phyloP scores from a whole-genome alignment of 495 filamentous ascomycete species.

The Daldinia vernicosa region DNA sequence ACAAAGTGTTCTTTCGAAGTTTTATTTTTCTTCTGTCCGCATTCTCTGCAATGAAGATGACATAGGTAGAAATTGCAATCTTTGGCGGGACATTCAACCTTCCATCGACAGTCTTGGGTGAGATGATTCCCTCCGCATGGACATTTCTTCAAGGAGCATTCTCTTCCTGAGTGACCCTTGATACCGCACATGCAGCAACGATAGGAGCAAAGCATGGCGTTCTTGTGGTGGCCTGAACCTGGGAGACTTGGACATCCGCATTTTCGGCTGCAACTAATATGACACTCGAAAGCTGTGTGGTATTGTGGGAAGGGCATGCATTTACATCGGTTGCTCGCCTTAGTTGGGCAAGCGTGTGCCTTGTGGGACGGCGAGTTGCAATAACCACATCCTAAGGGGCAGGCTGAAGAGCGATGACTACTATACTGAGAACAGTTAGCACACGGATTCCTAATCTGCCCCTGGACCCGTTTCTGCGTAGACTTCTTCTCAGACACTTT shows the following conservation, averaged over 20 bases:
- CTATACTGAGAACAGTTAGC: conserved; percentile 44
- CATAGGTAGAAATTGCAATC: conserved; percentile 49
- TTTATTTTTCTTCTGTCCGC: conserved; percentile 46
- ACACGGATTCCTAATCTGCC: conserved; percentile 29
- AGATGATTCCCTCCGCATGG: conserved; percentile 49
- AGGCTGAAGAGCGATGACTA: conserved; percentile 36
- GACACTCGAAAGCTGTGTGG: conserved; percentile 45
- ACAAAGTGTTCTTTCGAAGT: conserved; percentile 41
- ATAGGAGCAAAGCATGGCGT: conserved; percentile 48
- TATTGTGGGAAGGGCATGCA: conserved; percentile 50
- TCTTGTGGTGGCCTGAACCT: conserved; percentile 44
- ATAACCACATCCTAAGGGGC: conserved; percentile 45
- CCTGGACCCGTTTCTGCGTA: not conserved
- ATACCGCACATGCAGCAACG: conserved; percentile 56
- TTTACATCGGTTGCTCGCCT: conserved; percentile 50
- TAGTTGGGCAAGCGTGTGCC: conserved; percentile 43
- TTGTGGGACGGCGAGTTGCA: conserved; percentile 44
- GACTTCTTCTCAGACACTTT: conserved; percentile 3
- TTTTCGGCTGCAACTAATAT: conserved; percentile 46
- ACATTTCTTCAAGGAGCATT: conserved; percentile 47
- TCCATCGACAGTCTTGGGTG: conserved; percentile 54
- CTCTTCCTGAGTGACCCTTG: conserved; percentile 47
- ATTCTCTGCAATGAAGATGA: conserved; percentile 50
- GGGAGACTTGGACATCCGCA: conserved; percentile 40
- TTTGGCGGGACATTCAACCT: conserved; percentile 45